phyloP scores from a whole-genome alignment of 2,329 filamentous ascomycete species.

The Cercospora sesami region DNA sequence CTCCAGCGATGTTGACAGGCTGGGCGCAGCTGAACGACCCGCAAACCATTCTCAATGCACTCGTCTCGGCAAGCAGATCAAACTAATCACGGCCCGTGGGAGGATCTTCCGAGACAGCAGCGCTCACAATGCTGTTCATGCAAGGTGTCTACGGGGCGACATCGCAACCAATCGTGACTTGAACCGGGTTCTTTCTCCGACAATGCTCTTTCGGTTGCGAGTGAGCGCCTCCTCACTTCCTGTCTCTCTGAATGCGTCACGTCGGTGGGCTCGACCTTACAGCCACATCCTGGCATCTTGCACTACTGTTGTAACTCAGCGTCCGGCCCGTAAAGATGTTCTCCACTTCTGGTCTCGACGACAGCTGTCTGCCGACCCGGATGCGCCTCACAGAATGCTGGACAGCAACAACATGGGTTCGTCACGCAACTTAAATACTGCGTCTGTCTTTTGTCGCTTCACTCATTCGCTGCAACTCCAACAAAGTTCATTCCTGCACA shows the following conservation, averaged over 20 bases:
- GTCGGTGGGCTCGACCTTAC: conserved; percentile 19
- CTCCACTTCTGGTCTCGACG: conserved; percentile 26
- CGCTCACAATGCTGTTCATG: conserved; percentile 12
- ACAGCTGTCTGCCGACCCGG: conserved; percentile 21
- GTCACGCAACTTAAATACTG: conserved; percentile 21
- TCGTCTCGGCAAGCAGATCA: conserved; percentile 19
- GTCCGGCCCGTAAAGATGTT: conserved; percentile 24
- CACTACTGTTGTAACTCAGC: conserved; percentile 27
- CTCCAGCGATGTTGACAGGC: conserved; percentile 19
- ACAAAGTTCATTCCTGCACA: conserved; percentile 22
- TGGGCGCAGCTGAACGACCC: conserved; percentile 17
- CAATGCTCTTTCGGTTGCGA: conserved; percentile 18
- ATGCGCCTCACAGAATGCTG: conserved; percentile 15
- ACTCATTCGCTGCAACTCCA: conserved; percentile 19
- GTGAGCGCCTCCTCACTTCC: conserved; percentile 26
- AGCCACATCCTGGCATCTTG: conserved; percentile 23
- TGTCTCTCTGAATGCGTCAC: conserved; percentile 19
- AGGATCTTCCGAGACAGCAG: conserved; percentile 19
- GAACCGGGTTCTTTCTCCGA: conserved; percentile 17
- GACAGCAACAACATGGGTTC: conserved; percentile 22
- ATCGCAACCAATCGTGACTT: conserved; percentile 20
- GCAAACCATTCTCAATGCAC: conserved; percentile 16
- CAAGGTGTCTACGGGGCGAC: conserved; percentile 15
- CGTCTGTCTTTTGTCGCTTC: conserved; percentile 12
- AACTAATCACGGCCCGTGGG: conserved; percentile 23